Conservation (phyloP, 2,329 filamentous ascomycete genomes). For the Fusarium musae region DNA sequence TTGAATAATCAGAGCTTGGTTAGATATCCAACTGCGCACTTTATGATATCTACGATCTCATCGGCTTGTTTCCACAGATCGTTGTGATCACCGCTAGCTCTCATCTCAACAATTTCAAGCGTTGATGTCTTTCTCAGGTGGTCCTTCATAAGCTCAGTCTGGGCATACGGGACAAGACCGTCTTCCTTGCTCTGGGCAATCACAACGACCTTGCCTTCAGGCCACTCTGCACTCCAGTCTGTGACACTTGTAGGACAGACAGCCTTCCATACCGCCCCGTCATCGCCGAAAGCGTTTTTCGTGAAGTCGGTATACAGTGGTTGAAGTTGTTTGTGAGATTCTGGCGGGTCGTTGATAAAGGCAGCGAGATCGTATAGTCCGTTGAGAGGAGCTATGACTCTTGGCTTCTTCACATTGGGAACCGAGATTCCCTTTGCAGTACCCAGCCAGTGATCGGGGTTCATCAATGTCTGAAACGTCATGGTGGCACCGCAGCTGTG, state of each 20-base stretch:
- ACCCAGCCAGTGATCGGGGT: not conserved
- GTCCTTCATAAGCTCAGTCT: not conserved
- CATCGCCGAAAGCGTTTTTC: not conserved
- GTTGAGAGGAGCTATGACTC: not conserved
- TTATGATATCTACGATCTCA: not conserved
- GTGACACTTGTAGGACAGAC: not conserved
- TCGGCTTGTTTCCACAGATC: not conserved
- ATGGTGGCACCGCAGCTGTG: not conserved
- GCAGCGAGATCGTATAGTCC: not conserved
- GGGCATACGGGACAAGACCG: not conserved
- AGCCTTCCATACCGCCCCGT: not conserved
- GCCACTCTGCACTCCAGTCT: not conserved
- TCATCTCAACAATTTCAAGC: not conserved
- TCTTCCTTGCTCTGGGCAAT: not conserved
- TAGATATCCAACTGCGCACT: not conserved
- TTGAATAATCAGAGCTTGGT: not conserved
- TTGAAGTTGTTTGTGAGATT: not conserved
- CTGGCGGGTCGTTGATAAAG: not conserved
- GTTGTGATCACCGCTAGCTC: not conserved
- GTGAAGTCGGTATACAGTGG: not conserved
- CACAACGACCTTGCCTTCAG: not conserved
- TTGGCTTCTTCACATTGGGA: not conserved
- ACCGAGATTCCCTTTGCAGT: accelerated
- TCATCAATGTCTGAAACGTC: not conserved
- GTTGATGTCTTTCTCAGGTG: not conserved